These are phyloP conservation scores for Mucor saturninus DNA, from an alignment of 371 early-diverging fungal species.

Conservation along the genomic window DNA sequence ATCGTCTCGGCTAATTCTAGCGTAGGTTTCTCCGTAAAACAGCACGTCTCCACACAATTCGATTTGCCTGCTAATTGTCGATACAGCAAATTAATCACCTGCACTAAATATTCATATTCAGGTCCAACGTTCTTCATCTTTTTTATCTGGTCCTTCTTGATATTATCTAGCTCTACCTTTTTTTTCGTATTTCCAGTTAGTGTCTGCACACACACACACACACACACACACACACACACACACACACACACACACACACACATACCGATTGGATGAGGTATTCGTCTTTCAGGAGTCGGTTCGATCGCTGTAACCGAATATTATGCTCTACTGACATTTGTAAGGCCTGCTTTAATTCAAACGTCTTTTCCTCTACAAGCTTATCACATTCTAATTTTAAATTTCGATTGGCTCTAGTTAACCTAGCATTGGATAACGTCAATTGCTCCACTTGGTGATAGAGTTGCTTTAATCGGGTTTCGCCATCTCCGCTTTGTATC, in stretches of 20 bases:
- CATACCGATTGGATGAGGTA: slow-evolving; percentile 25
- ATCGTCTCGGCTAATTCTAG: slow-evolving; percentile 16
- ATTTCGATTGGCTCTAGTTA: slow-evolving; percentile 43
- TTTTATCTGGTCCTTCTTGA: slow-evolving; percentile 42
- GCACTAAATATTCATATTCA: slow-evolving; percentile 60
- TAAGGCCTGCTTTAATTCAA: slow-evolving; percentile 45
- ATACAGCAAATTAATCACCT: slow-evolving; percentile 50
- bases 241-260: too few species aligned
- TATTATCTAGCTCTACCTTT: slow-evolving; percentile 40
- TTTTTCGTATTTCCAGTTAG: slow-evolving; percentile 8
- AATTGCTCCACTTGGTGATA: slow-evolving; percentile 45
- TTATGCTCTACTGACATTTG: slow-evolving; percentile 41
- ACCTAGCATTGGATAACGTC: slow-evolving; percentile 42
- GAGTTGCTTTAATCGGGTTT: slow-evolving; percentile 40
- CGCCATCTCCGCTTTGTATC: slow-evolving; percentile 34
- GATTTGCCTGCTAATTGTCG: slow-evolving; percentile 45
- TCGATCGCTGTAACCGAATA: slow-evolving; percentile 49
- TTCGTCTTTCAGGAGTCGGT: slow-evolving; percentile 45
- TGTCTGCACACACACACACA: background rate
- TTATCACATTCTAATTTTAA: slow-evolving; percentile 48
- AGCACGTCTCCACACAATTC: slow-evolving; percentile 45
- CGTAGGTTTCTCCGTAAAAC: slow-evolving; percentile 37
- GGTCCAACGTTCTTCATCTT: slow-evolving; percentile 51
- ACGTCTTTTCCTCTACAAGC: slow-evolving; percentile 44
- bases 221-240: too few species aligned